Evolutionary conservation across 768 basidiomycete genomes (phyloP).

Genomic region (Grammothele lineata): DNA sequence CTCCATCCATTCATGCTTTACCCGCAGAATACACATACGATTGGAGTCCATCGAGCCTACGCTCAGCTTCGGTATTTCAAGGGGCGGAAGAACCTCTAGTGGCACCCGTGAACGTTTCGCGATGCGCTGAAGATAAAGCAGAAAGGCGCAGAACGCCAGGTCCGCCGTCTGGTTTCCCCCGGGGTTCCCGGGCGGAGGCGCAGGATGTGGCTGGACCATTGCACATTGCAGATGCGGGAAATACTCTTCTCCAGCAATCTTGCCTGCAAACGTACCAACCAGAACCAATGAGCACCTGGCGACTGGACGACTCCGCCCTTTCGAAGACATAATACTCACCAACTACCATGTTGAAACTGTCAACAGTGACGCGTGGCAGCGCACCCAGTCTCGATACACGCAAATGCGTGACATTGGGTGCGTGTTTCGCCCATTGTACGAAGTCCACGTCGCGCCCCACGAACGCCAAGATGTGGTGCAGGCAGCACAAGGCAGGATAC

Average conservation of each 20-base stretch:
- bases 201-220: conserved; percentile 10
- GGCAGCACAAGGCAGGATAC: conserved; percentile 8
- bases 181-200: not conserved
- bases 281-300: not conserved
- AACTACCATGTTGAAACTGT: conserved; percentile 1
- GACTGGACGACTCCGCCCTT: no score
- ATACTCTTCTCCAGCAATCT: not conserved
- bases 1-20: conserved; percentile 1
- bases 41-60: conserved; percentile 5
- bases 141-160: conserved; percentile 3
- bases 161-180: not conserved
- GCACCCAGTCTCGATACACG: conserved; percentile 8
- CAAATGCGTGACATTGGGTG: conserved; percentile 10
- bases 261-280: not conserved
- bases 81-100: conserved; percentile 4
- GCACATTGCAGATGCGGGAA: conserved; percentile 6
- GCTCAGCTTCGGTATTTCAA: not conserved
- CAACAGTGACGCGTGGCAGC: conserved; percentile 1
- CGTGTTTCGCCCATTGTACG: conserved; percentile 6
- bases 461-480: conserved; percentile 10
- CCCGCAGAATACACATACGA: conserved; percentile 2
- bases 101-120: conserved; percentile 1
- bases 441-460: conserved; percentile 8
- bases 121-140: not conserved
- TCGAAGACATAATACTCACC: not conserved